Evolutionary conservation across 805 yeast species (phyloP).

Genomic region (Kluyveromyces lactis): DNA sequence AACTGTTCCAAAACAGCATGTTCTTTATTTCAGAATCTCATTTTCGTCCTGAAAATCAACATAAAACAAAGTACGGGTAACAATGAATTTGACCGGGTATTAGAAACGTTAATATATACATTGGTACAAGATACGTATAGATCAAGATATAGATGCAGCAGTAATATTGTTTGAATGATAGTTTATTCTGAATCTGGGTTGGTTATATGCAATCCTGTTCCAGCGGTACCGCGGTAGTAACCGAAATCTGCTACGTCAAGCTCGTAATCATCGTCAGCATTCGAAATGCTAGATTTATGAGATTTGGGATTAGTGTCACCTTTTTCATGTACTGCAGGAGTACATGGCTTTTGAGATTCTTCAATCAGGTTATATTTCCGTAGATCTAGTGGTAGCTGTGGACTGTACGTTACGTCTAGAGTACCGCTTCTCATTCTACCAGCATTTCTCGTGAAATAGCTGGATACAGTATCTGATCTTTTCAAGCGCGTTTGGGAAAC

Average conservation of each 20-base stretch:
- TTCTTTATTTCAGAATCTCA: no score
- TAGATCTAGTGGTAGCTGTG: constrained; percentile 1
- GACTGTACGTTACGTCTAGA: constrained; percentile 13
- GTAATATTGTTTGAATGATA: background rate
- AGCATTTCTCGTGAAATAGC: constrained; percentile 27
- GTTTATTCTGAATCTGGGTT: constrained; percentile 24
- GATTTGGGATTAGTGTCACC: background rate
- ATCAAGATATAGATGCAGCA: no score
- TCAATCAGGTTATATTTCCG: constrained; percentile 1
- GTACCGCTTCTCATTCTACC: constrained; percentile 23
- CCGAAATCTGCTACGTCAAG: constrained; percentile 6
- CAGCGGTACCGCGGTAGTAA: constrained; percentile 10
- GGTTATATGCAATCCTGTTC: constrained; percentile 20
- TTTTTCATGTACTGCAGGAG: no score
- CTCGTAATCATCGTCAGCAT: constrained; percentile 4
- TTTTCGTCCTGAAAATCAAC: no score
- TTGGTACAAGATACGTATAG: no score
- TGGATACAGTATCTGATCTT: constrained; percentile 24
- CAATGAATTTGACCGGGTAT: no score
- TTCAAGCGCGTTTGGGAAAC: constrained; percentile 1
- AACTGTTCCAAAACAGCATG: no score
- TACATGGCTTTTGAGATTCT: no score
- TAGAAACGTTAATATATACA: no score
- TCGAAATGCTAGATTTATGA: no score
- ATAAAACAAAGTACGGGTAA: no score